Evolutionary conservation across 768 basidiomycete genomes (phyloP), one percentile per base, ranked within the genome.

Genomic region (Omphalotus guepiniiformis): DNA sequence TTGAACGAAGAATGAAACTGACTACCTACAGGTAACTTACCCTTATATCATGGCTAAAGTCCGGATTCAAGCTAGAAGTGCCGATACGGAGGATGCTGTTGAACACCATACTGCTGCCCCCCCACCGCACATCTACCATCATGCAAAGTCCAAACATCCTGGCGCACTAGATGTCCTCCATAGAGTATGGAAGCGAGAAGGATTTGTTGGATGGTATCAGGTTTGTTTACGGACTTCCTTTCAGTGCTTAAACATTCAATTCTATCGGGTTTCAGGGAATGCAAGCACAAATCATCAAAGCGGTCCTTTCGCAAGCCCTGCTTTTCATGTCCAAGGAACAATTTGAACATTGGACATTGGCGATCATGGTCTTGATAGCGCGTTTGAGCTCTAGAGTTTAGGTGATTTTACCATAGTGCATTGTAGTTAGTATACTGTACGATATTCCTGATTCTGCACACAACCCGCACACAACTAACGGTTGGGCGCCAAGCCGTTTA

Each of bases 41-140:
- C 93, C 92, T 1, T 93, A 94, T 61, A 93, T 93, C 55, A 92
- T 93, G 88, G 90, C 89, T 39, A 98, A 98, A 74, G 92, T 97
- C 26, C 80, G 94, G 43, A 87, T 98, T 23, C 95, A 98, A 65
- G 91, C 94, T 6, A 82, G 88, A 23, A 76, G 78, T 39, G 74
- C 80, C 15, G 80, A 82, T 47, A 61, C 53, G 6, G 77, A 79
- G n/a, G 77, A 76, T 12, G 71, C 65, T 3, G 61, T 59, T 4
- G 70, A 67, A 42, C 68, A 74, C 40, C 64, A 74, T 40, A 18
- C 53, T 67, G n/a, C 62, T 61, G 15, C 73, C 70, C 6, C 50
- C 55, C 11, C 26, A 7, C 60, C 70, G 19, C 66, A 73, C 53
- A 50, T 60, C 25, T 66, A 61, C 40, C 63, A 64, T 48, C 79